Evolutionary conservation across 768 basidiomycete genomes (phyloP), one percentile per base, ranked within the genome.

Genomic region (Candolleomyces eurysporus): DNA sequence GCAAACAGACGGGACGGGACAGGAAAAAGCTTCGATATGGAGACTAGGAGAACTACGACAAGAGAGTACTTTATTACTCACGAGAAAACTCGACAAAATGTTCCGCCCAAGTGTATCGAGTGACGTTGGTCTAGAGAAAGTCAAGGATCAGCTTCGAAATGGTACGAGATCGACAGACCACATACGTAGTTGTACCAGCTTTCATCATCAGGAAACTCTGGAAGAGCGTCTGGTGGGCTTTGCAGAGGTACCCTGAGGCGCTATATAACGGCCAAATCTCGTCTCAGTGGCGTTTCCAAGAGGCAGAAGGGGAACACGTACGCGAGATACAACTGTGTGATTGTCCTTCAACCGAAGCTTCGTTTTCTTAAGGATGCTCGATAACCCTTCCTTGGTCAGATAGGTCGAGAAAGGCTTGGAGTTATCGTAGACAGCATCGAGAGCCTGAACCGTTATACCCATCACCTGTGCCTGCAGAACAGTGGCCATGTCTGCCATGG

Each of bases 161-260:
- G 45, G 14, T 46, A 46, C 14, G 16, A 22, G 21, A 58, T 46
- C 14, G 40, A 59, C 48, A 5, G 30, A 19, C 5, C 2, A 52
- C 57, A n/a, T 26, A 76, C 75, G 10, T 69, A 62, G 45, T 69
- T 66, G 57, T 77, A 77, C 73, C 73, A 76, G 22, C 65, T 58
- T 59, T 77, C 75, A 31, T 73, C 53, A n/a, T 69, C 66, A n/a
- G 64, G 31, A 19, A 75, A 78, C 17, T 66, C 21, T 3, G 76
- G 77, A 63, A 77, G 64, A 8, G 68, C 66, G 1, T 67, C 45
- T 0, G 64, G 58, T 45, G 66, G 60, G 14, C 61, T 72, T 40
- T 59, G 48, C 9, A 74, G 26, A 9, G 68, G 66, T 9, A 66
- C 67, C 30, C 57, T 53, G 50, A 72, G 26, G 36, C 76, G 75